phyloP scores from a whole-genome alignment of 169 alveolate species.

The Blepharisma undulans region DNA sequence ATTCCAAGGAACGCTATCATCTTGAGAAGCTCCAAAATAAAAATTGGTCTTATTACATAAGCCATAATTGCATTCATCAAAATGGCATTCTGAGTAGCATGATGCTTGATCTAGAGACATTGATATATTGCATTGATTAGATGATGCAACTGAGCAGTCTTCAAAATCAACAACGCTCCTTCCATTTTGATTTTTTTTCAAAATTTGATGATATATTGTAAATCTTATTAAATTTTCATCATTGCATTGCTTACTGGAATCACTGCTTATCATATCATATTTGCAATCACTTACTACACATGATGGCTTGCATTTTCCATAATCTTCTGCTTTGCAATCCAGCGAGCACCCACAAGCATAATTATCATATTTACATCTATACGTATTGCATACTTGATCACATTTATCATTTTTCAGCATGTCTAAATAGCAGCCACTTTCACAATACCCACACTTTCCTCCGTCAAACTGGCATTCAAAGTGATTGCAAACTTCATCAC shows the following conservation, averaged over 20 bases:
- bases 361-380: neutral
- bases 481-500: neutral
- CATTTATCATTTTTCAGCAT: neutral
- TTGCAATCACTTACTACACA: neutral
- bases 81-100: too few relatives aligned
- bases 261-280: neutral
- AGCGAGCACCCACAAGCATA: neutral
- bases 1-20: too few relatives aligned
- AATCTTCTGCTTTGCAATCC: neutral
- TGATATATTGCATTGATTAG: too few relatives aligned
- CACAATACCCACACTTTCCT: conserved; percentile 1
- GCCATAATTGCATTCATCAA: too few relatives aligned
- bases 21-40: too few relatives aligned
- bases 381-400: neutral
- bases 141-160: too few relatives aligned
- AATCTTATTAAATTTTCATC: neutral
- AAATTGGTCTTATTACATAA: too few relatives aligned
- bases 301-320: neutral
- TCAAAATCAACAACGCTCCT: too few relatives aligned
- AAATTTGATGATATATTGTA: neutral
- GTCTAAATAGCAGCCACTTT: neutral
- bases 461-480: neutral
- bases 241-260: neutral
- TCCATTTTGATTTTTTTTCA: too few relatives aligned
- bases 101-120: too few relatives aligned